These are phyloP conservation scores for Colletotrichum sp. DNA, from an alignment of 2,329 filamentous ascomycete genomes.

Conservation along the genomic window DNA sequence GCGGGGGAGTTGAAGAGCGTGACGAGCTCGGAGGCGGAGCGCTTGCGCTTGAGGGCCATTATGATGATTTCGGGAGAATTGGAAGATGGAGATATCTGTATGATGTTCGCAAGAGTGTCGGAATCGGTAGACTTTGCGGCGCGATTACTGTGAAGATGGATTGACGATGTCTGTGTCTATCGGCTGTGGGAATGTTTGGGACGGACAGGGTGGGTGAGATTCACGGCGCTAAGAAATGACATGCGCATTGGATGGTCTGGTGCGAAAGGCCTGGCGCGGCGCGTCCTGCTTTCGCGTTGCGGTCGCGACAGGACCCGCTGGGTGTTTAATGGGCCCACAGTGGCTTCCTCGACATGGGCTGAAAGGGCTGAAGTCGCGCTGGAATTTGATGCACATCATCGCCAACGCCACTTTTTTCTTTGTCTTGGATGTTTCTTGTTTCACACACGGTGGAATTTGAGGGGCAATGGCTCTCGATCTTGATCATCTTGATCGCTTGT, in stretches of 20 bases:
- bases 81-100: neutral
- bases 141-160: neutral
- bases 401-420: neutral
- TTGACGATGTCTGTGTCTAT: neutral
- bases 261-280: neutral
- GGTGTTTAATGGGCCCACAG: neutral
- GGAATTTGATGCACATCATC: neutral
- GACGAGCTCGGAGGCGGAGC: constrained; percentile 61
- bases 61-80: neutral
- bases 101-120: neutral
- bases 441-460: neutral
- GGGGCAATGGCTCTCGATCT: neutral
- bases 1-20: constrained; percentile 46
- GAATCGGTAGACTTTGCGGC: neutral
- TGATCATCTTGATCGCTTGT: neutral
- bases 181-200: neutral
- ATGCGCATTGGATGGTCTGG: neutral
- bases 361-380: neutral
- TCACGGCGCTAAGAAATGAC: neutral
- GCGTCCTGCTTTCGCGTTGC: neutral
- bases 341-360: neutral
- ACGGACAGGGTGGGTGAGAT: neutral
- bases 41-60: constrained; percentile 69
- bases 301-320: neutral
- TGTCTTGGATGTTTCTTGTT: neutral